These are phyloP conservation scores for Agaricales sp. DNA, from an alignment of 1,284 basidiomycete species.

Conservation along the genomic window DNA sequence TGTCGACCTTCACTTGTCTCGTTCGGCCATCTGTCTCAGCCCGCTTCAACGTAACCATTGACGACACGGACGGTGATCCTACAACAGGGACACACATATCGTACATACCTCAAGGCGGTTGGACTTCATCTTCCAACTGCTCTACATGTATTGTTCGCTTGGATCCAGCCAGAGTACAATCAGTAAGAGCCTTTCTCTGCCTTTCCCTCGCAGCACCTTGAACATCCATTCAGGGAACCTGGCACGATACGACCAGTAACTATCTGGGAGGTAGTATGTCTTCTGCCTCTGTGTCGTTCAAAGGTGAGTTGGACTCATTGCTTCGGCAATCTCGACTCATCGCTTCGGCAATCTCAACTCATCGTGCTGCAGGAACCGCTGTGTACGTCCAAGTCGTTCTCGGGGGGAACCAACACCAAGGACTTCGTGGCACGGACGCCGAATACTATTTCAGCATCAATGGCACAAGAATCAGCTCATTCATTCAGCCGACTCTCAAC, in stretches of 20 bases:
- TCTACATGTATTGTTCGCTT: neutral
- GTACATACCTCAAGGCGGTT: neutral
- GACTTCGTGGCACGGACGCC: neutral
- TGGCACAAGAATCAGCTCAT: neutral
- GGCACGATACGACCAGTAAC: neutral
- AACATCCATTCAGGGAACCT: neutral
- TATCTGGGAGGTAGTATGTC: neutral
- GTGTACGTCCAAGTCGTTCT: neutral
- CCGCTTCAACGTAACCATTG: neutral
- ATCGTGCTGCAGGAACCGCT: neutral
- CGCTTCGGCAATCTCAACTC: too few species aligned
- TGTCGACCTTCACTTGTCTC: neutral
- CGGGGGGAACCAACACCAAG: neutral
- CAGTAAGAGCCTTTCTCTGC: neutral
- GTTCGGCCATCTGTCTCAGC: neutral
- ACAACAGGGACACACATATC: neutral
- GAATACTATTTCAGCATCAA: neutral
- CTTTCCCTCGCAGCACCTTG: neutral
- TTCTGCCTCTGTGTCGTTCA: neutral
- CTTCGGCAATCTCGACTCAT: too few species aligned
- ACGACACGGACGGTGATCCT: neutral
- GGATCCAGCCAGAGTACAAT: neutral
- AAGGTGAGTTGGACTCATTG: neutral
- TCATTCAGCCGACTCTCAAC: neutral
- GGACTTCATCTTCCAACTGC: neutral